Base-by-base conservation (phyloP, 2,329 filamentous ascomycete species). In the Tolypocladium album region DNA sequence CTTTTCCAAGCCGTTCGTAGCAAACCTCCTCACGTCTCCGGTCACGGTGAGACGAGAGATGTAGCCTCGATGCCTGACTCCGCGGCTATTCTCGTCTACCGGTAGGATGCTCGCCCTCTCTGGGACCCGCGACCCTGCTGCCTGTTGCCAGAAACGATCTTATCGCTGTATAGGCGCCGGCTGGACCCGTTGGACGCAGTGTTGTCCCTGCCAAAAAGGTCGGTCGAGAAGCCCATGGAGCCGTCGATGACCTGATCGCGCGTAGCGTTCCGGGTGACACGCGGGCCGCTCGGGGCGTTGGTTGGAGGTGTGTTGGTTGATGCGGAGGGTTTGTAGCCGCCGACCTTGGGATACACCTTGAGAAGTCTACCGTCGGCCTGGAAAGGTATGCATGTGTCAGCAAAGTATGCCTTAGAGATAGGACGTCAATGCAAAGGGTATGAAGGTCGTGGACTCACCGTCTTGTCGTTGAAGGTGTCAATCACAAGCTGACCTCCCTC, bases 401-500 rank as follows among this genome's bases (percentile, higher is more conserved):
- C 27, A n/a, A 22, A 11, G 50, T 11, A 34, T 34, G 17, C 31
- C 27, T n/a, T 6, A 9, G 27, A 20, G 47, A 15, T 7, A 20
- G n/a, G 31, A 8, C 24, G 13, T 6, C 15, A 17, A 45, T 22
- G 38, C 27, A 42, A 53, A 34, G 9, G 53, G 40, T 12, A 7
- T 2, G 13, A 50, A 43, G 12, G 57, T 36, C 20, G 27, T 6
- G 43, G 43, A 74, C 85, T 65, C 71, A 90, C 89, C 69, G 85
- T 90, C 76, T 91, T 87, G 70, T 88, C 86, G 73, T 94, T 87
- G 72, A 93, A 93, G 3, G 82, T 89, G 61, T 82, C 79, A 67
- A 93, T 88, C 22, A 92, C 88, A 45, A 81, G 82, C 66, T 93
- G 86, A 3, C 88, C 90, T 45, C 87, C 88, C 63, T 88, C 84